These are phyloP conservation scores for Kwoniella shandongensis DNA, from an alignment of 768 basidiomycete genomes.

Conservation along the genomic window DNA sequence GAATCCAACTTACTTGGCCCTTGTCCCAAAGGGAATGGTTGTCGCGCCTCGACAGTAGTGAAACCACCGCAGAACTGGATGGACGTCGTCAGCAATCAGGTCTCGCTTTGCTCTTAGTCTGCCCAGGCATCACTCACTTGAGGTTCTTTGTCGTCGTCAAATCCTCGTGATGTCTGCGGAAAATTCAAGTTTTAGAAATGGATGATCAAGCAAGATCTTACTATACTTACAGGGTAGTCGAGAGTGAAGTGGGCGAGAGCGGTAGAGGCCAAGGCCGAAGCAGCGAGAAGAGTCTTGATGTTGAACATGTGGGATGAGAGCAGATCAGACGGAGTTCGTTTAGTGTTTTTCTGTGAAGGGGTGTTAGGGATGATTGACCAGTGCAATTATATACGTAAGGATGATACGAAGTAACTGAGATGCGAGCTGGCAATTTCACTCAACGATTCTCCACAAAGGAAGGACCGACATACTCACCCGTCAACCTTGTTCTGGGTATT, in stretches of 20 bases:
- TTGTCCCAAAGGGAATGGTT: conserved; percentile 65
- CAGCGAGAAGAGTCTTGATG: conserved; percentile 48
- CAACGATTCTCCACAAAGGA: too few relatives aligned
- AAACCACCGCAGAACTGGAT: conserved; percentile 72
- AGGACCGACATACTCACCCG: too few relatives aligned
- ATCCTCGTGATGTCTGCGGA: conserved; percentile 65
- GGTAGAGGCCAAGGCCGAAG: conserved; percentile 53
- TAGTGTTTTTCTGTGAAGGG: too few relatives aligned
- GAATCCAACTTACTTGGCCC: conserved; percentile 62
- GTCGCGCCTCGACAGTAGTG: conserved; percentile 59
- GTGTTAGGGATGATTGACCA: too few relatives aligned
- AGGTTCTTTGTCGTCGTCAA: conserved; percentile 58
- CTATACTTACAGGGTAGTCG: conserved; percentile 61
- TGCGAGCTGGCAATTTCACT: too few relatives aligned
- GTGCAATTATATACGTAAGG: too few relatives aligned
- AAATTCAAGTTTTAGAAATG: too few relatives aligned
- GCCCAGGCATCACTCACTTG: conserved; percentile 24
- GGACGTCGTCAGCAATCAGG: conserved; percentile 48
- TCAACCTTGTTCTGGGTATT: too few relatives aligned
- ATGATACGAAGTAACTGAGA: too few relatives aligned
- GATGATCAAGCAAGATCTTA: too few relatives aligned
- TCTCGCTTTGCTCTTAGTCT: too few relatives aligned
- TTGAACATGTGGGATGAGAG: conserved; percentile 7
- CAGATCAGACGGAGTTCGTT: too few relatives aligned
- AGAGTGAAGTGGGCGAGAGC: conserved; percentile 77